These are phyloP conservation scores for Vaccinium vitisidaea DNA, from an alignment of 148 eudicot genomes.

Conservation along the genomic window DNA sequence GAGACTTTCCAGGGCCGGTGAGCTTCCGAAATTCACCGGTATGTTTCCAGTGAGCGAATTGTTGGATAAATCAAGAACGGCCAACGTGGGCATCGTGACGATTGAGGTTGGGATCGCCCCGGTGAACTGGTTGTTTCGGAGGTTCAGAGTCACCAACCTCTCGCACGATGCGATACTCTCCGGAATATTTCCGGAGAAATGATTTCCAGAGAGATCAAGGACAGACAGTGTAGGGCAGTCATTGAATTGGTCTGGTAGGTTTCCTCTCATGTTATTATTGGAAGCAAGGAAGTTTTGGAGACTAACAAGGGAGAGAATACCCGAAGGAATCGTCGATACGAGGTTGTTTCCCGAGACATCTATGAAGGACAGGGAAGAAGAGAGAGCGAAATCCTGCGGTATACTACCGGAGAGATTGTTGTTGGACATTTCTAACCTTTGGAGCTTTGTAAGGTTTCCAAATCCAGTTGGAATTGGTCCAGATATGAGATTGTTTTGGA, in stretches of 20 bases:
- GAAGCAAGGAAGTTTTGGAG: slow-evolving; percentile 70
- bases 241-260: slow-evolving; percentile 74
- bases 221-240: slow-evolving; percentile 76
- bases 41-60: slow-evolving; percentile 67
- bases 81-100: slow-evolving; percentile 63
- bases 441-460: slow-evolving; percentile 66
- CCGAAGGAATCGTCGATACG: slow-evolving; percentile 63
- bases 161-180: slow-evolving; percentile 72
- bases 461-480: slow-evolving; percentile 72
- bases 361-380: slow-evolving; percentile 66
- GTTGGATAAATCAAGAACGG: slow-evolving; percentile 77
- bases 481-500: slow-evolving; percentile 67
- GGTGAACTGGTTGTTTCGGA: slow-evolving; percentile 51
- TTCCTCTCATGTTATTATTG: slow-evolving; percentile 52
- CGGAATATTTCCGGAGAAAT: slow-evolving; percentile 70
- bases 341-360: slow-evolving; percentile 72
- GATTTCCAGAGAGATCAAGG: slow-evolving; percentile 82
- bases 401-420: slow-evolving; percentile 72
- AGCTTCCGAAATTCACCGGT: slow-evolving; percentile 67
- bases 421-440: slow-evolving; percentile 69
- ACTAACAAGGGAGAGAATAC: slow-evolving; percentile 57
- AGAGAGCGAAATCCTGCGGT: slow-evolving; percentile 66
- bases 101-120: slow-evolving; percentile 66
- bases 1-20: slow-evolving; percentile 78
- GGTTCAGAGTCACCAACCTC: slow-evolving; percentile 59